Evolutionary conservation across 495 filamentous ascomycete species (phyloP).

Genomic region (Cercophora scortea): DNA sequence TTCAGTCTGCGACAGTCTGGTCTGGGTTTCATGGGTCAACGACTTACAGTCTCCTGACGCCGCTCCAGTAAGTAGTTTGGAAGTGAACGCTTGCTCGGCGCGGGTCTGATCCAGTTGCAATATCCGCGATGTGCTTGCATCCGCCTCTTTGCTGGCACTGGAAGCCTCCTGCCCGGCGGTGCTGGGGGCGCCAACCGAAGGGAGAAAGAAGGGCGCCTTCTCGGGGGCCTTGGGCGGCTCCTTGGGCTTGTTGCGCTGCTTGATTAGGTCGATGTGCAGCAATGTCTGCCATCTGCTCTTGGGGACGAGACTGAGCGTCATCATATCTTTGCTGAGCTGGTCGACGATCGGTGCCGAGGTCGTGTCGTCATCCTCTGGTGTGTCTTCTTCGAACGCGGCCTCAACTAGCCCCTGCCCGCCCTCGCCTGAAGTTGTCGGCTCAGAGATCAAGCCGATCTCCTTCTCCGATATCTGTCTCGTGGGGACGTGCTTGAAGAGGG

Average conservation of each 20-base stretch:
- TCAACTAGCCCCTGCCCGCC: slow-evolving; percentile 58
- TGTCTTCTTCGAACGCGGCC: slow-evolving; percentile 57
- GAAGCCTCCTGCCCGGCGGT: slow-evolving; percentile 9
- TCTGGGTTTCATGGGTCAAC: background rate
- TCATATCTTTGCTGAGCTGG: slow-evolving; percentile 70
- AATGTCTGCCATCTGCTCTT: slow-evolving; percentile 89
- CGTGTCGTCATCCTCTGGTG: slow-evolving; percentile 37
- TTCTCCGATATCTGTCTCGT: slow-evolving; percentile 71
- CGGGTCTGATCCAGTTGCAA: slow-evolving; percentile 31
- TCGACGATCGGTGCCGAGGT: slow-evolving; percentile 49
- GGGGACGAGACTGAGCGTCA: slow-evolving; percentile 83
- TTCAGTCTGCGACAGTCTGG: background rate
- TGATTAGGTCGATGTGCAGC: slow-evolving; percentile 82
- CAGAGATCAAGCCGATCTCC: slow-evolving; percentile 53
- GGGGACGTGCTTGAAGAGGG: slow-evolving; percentile 79
- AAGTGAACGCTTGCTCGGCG: slow-evolving; percentile 49
- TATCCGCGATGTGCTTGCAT: slow-evolving; percentile 25
- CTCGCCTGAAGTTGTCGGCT: slow-evolving; percentile 77
- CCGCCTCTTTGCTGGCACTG: slow-evolving; percentile 10
- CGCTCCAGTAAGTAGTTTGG: slow-evolving; percentile 45
- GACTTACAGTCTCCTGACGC: slow-evolving; percentile 45
- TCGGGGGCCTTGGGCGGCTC: slow-evolving; percentile 86
- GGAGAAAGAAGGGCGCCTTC: slow-evolving; percentile 94
- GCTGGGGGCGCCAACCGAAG: slow-evolving; percentile 45
- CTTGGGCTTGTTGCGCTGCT: slow-evolving; percentile 87